Evolutionary conservation across 345 rosid genomes (phyloP), one percentile per base, ranked within the genome.

Genomic region (Balakata baccata): DNA sequence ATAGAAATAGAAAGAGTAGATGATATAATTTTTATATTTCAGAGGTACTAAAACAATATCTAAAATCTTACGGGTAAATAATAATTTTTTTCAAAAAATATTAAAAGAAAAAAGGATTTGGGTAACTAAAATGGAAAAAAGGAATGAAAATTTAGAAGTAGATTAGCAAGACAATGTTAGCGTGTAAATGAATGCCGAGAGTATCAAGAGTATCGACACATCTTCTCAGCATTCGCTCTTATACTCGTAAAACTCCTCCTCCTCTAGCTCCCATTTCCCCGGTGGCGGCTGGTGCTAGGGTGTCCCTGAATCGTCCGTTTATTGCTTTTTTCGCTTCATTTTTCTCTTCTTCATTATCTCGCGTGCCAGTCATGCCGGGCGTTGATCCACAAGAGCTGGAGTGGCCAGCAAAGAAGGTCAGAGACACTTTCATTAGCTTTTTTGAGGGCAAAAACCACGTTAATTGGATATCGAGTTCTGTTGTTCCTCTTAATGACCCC

Each of bases 381-480:
- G 53, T 58, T 17, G 83, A 80, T 49, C 54, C 61, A 23, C 70
- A 22, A 23, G 70, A 66, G 67, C 17, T 56, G 46, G 71, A 82
- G 80, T 92, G 99, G 97, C 77, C 93, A 16, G 96, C 94, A 34
- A 84, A 14, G 64, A 82, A 63, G 78, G 99, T 95, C 64, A 83
- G 99, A 50, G 93, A 89, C 37, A 95, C 98, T 0, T 95, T 88
- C 79, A 1, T 91, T 45, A 85, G 84, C 68, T 92, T 85, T 86
- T 92, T 87, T 80, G 87, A 85, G 64, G 82, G 75, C 52, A 95
- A 89, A 80, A 43, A 70, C 38, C 99, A 95, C 66, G 86, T 86
- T 53, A 22, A 85, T 74, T 95, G 99, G 99, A 85, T 76, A 59
- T 95, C 98, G 22, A 95, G 99, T 71, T 96, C 96, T 17, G 99